Evolutionary conservation across 768 basidiomycete genomes (phyloP).

Genomic region (Grammothele lineata): DNA sequence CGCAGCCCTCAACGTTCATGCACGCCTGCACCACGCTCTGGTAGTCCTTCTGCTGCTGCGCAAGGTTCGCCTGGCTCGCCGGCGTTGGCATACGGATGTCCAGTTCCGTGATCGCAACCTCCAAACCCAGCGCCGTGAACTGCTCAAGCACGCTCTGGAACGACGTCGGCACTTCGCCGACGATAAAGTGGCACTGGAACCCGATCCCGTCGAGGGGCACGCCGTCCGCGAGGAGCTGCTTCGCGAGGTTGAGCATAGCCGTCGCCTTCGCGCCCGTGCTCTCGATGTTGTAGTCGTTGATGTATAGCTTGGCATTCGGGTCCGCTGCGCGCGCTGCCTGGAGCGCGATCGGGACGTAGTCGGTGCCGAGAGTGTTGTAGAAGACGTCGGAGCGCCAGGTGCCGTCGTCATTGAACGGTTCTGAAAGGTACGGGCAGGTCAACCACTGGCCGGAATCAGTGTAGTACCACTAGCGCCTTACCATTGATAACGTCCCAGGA

Average conservation of each 20-base stretch:
- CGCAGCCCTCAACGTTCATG: conserved; percentile 32
- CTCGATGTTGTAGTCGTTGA: conserved; percentile 38
- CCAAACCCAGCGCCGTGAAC: conserved; percentile 57
- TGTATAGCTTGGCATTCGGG: conserved; percentile 52
- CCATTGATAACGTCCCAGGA: conserved; percentile 54
- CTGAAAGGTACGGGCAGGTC: conserved; percentile 4
- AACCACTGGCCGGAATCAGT: not conserved
- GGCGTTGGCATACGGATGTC: conserved; percentile 61
- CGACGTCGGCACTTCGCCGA: conserved; percentile 46
- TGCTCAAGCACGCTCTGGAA: conserved; percentile 45
- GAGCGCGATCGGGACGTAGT: conserved; percentile 49
- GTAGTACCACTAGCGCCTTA: conserved; percentile 1
- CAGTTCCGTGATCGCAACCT: conserved; percentile 66
- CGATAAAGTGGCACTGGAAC: conserved; percentile 55
- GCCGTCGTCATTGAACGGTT: conserved; percentile 60
- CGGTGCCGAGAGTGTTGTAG: conserved; percentile 44
- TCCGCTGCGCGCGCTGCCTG: conserved; percentile 52
- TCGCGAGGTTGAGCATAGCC: conserved; percentile 49
- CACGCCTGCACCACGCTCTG: conserved; percentile 53
- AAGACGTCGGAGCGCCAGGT: conserved; percentile 51
- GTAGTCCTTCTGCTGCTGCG: conserved; percentile 57
- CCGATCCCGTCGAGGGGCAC: conserved; percentile 61
- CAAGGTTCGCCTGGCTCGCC: conserved; percentile 42
- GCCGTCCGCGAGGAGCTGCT: conserved; percentile 40
- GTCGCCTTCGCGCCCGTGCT: conserved; percentile 46